phyloP scores from a whole-genome alignment of 164 flowering plant genomes.

The Macadamia integrifolia region DNA sequence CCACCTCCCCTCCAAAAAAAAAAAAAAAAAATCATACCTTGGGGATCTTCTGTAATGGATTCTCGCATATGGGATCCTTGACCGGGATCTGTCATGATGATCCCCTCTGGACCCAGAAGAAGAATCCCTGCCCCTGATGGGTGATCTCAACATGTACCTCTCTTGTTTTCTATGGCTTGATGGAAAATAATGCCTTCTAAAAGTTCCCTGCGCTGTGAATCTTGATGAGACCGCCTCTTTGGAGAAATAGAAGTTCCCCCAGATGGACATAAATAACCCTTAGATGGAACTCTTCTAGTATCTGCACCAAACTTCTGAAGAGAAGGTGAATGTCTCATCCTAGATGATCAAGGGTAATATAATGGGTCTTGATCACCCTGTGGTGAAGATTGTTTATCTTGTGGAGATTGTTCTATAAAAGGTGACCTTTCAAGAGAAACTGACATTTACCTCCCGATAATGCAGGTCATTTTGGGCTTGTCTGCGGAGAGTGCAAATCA shows the following conservation, averaged over 20 bases:
- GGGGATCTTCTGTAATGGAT: conserved; percentile 29
- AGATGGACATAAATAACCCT: background rate
- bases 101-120: conserved; percentile 22
- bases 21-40: conserved; percentile 13
- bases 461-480: conserved; percentile 8
- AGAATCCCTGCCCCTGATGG: conserved; percentile 19
- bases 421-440: conserved; percentile 18
- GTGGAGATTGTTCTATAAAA: conserved; percentile 1
- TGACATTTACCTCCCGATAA: conserved; percentile 14
- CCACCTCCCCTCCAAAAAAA: too few species aligned
- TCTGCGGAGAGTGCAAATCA: conserved; percentile 7
- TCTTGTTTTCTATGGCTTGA: conserved; percentile 16
- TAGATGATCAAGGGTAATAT: conserved; percentile 11
- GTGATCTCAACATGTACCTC: conserved; percentile 25
- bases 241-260: conserved; percentile 19
- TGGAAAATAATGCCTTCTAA: conserved; percentile 15
- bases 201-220: conserved; percentile 15
- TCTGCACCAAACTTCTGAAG: conserved; percentile 11
- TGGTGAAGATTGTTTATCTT: conserved; percentile 8
- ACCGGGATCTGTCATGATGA: conserved; percentile 23
- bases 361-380: conserved; percentile 8
- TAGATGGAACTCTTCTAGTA: conserved; percentile 7
- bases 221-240: conserved; percentile 12
- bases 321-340: conserved; percentile 15
- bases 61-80: conserved; percentile 28